Conservation (phyloP, 2,329 filamentous ascomycete genomes). For the Claviceps humidiphila region DNA sequence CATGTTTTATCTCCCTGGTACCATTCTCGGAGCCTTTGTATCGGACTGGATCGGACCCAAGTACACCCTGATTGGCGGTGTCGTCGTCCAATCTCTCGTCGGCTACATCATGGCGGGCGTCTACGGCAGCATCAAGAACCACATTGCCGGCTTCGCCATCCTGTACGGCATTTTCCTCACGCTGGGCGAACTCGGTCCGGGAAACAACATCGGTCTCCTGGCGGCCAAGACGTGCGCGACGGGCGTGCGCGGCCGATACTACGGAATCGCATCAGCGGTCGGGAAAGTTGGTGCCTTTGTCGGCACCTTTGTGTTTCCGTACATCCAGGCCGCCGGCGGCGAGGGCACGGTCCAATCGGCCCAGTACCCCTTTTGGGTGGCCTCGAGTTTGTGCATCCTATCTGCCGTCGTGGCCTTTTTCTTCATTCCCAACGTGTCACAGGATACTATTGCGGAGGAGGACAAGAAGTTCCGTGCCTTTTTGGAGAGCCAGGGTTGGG, state of each 20-base stretch:
- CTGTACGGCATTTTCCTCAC: conserved; percentile 26
- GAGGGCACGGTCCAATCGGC: conserved; percentile 42
- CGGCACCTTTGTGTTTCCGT: conserved; percentile 67
- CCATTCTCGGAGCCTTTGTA: conserved; percentile 61
- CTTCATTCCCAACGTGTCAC: conserved; percentile 61
- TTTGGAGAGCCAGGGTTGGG: conserved; percentile 62
- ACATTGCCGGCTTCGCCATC: conserved; percentile 22
- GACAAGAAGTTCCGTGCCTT: conserved; percentile 64
- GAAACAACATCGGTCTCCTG: conserved; percentile 80
- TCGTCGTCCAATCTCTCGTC: conserved; percentile 59
- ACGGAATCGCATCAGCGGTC: conserved; percentile 56
- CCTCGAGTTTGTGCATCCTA: conserved; percentile 61
- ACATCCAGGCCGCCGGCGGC: conserved; percentile 31
- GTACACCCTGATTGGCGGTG: conserved; percentile 57
- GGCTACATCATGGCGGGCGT: conserved; percentile 82
- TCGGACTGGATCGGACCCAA: conserved; percentile 71
- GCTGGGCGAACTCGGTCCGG: conserved; percentile 52
- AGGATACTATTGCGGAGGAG: conserved; percentile 73
- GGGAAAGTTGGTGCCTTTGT: conserved; percentile 77
- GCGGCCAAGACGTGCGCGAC: conserved; percentile 84
- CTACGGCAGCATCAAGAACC: conserved; percentile 54
- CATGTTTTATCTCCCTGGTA: conserved; percentile 77
- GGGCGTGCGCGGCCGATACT: conserved; percentile 63
- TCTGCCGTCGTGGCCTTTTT: conserved; percentile 47
- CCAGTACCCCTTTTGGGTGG: conserved; percentile 87